A percentile compares a stretch with the other conserved stretches of the same genome.
Conservation (phyloP, 2,329 filamentous ascomycete species). For the Pestalotiopsis sp. region DNA sequence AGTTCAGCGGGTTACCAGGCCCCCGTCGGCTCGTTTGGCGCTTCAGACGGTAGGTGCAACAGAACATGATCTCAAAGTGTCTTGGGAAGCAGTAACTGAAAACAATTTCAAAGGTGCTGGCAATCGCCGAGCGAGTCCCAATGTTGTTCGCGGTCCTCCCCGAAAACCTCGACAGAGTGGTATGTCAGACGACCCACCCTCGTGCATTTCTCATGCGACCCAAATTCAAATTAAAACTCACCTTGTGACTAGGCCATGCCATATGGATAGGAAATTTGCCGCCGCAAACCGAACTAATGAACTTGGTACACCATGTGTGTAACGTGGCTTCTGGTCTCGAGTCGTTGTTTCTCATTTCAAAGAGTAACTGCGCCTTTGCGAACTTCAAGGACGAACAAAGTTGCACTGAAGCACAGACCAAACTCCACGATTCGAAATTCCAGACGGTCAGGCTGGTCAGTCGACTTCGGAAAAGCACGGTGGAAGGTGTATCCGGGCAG, state of each 20-base stretch:
- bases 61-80: background rate
- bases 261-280: conserved; percentile 97
- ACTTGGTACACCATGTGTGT: conserved; percentile 89
- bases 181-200: conserved; percentile 39
- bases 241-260: conserved; percentile 65
- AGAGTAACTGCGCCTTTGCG: conserved; percentile 96
- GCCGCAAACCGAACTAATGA: conserved; percentile 78
- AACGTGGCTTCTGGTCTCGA: conserved; percentile 78
- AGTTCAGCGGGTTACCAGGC: conserved; percentile 24
- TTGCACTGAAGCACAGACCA: conserved; percentile 76
- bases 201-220: conserved; percentile 2
- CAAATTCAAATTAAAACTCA: background rate
- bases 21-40: conserved; percentile 14
- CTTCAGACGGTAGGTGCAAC: conserved; percentile 30
- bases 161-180: conserved; percentile 64
- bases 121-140: conserved; percentile 26
- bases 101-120: background rate
- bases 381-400: conserved; percentile 84
- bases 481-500: conserved; percentile 42
- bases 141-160: conserved; percentile 54
- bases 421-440: conserved; percentile 90
- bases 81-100: background rate
- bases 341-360: conserved; percentile 91
- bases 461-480: conserved; percentile 65
- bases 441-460: conserved; percentile 85